phyloP scores from a whole-genome alignment of 2,329 filamentous ascomycete genomes.

The Triangularia verruculosa region DNA sequence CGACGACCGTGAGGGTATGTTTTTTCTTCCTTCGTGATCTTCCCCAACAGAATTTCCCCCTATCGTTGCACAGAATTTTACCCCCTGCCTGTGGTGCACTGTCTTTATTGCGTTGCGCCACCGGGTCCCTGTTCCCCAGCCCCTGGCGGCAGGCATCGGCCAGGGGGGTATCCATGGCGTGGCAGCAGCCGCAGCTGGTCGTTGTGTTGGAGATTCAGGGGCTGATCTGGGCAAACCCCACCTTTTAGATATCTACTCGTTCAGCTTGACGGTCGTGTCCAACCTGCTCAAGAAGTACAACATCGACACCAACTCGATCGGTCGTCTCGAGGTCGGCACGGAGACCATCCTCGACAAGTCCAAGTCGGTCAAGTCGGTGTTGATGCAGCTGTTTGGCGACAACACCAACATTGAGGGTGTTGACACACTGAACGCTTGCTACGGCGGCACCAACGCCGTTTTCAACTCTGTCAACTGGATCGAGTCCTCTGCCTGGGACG shows the following conservation, averaged over 20 bases:
- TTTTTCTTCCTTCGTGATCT: neutral
- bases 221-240: conserved; percentile 20
- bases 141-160: conserved; percentile 12
- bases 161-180: conserved; percentile 7
- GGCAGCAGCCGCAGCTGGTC: neutral
- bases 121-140: conserved; percentile 4
- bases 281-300: conserved; percentile 80
- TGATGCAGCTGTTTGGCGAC: conserved; percentile 82
- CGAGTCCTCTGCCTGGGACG: conserved; percentile 84
- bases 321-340: conserved; percentile 79
- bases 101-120: conserved; percentile 6
- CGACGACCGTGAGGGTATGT: conserved; percentile 77
- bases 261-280: conserved; percentile 73
- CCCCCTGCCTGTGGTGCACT: neutral
- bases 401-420: conserved; percentile 84
- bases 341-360: conserved; percentile 87
- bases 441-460: conserved; percentile 79
- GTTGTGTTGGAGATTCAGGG: conserved; percentile 20
- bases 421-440: conserved; percentile 82
- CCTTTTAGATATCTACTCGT: conserved; percentile 75
- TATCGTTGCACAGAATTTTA: conserved; percentile 4
- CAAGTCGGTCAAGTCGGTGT: conserved; percentile 83
- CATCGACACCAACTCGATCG: conserved; percentile 73
- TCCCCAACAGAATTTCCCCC: neutral
- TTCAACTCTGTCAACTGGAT: conserved; percentile 85